Evolutionary conservation across 2,329 filamentous ascomycete species (phyloP), one percentile per base, ranked within the genome.

Genomic region (Ophiobolus disseminans): DNA sequence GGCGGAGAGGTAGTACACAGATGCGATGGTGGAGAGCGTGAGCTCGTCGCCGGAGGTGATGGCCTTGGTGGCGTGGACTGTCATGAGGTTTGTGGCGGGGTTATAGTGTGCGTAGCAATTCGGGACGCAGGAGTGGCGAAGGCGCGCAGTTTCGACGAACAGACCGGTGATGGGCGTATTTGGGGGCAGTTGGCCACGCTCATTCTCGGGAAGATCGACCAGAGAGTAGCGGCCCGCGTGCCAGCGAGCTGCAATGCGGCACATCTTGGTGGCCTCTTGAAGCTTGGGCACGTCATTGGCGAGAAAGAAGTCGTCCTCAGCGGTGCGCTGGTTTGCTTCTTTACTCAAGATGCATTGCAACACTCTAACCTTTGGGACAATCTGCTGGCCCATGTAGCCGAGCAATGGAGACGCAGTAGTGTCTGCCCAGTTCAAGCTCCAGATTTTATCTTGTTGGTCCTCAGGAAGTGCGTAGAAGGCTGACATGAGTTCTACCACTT

Each of bases 141-240:
- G 58, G n/a, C 63, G 57, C 4, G 58, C 63, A 17, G 66, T 62
- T 19, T 63, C 39, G 6, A 66, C 54, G 53, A 75, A 75, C 5
- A 75, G 16, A 0, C 55, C 55, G 0, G 45, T 40, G 9, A 49
- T 39, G 5, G 46, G 54, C 0, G 32, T 49, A 5, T 42, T 30
- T 1, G 13, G 17, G 3, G 40, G 38, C 0, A 49, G 23, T 0
- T 19, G 1, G 4, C 6, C 13, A 5, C 43, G 40, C 28, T 54
- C 25, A 4, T 39, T n/a, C 13, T 42, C 25, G 3, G 39, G 36
- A 1, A 42, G 35, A 14, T 47, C 22, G 23, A 44, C 41, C 13
- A 57, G 17, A n/a, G 47, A 43, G 28, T 30, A 45, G 11, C 46
- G 45, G 19, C 41, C 32, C 13, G 38, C 36, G 28, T 57, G 49